Conservation (phyloP, 2,329 filamentous ascomycete genomes). For the Colletotrichum zoysiae region DNA sequence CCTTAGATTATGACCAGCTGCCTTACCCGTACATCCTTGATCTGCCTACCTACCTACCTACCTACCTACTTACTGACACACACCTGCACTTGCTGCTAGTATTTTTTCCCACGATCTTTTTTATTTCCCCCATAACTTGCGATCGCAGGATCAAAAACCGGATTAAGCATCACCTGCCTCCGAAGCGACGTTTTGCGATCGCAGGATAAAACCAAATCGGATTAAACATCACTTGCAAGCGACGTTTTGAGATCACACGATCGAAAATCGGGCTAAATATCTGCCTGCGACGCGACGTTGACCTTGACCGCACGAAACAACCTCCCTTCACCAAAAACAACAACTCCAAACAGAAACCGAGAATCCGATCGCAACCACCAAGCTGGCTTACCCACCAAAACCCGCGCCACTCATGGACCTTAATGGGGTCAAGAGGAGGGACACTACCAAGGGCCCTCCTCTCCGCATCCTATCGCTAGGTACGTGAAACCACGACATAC, state of each 20-base stretch:
- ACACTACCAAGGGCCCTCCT: slow-evolving; percentile 95
- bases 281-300: neutral
- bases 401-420: slow-evolving; percentile 60
- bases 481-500: slow-evolving; percentile 57
- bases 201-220: neutral
- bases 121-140: neutral
- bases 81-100: slow-evolving; percentile 28
- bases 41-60: neutral
- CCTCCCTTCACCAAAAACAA: neutral
- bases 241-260: neutral
- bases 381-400: slow-evolving; percentile 31
- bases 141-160: neutral
- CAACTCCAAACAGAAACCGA: neutral
- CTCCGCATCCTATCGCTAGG: slow-evolving; percentile 91
- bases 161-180: neutral
- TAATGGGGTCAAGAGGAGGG: slow-evolving; percentile 80
- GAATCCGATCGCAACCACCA: slow-evolving; percentile 12
- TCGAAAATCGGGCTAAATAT: neutral
- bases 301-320: slow-evolving; percentile 8
- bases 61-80: slow-evolving; percentile 23
- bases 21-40: slow-evolving; percentile 11
- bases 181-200: too few relatives aligned
- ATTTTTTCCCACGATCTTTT: neutral
- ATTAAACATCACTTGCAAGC: neutral
- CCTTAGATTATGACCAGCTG: slow-evolving; percentile 29